A percentile compares a stretch with the other conserved stretches of the same genome.
Conservation (phyloP, 768 basidiomycete species). For the Auriscalpium orientale region DNA sequence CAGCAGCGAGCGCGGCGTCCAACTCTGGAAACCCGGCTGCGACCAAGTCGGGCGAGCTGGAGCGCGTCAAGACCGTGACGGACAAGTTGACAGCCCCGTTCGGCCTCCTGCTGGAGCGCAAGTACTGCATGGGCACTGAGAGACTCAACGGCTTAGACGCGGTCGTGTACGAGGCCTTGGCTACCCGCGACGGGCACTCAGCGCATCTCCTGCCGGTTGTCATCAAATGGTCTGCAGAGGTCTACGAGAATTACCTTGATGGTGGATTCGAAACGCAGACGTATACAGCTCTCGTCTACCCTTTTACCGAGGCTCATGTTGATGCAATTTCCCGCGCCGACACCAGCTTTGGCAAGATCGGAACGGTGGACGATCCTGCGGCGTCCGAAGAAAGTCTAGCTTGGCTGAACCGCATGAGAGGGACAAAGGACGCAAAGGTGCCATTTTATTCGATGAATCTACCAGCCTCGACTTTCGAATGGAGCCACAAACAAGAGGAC, state of each 20-base stretch:
- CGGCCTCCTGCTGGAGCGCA: conserved; percentile 22
- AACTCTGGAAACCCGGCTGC: neutral
- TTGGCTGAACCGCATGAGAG: neutral
- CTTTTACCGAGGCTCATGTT: conserved; percentile 18
- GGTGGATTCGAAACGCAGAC: neutral
- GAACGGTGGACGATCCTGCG: no score
- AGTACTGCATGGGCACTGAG: conserved; percentile 20
- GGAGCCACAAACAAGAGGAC: conserved; percentile 4
- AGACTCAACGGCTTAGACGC: conserved; percentile 21
- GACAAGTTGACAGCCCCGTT: conserved; percentile 12
- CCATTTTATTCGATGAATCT: conserved; percentile 11
- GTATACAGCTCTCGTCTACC: conserved; percentile 9
- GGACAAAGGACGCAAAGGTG: neutral
- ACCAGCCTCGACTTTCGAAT: neutral
- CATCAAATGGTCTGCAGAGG: neutral
- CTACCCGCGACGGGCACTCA: conserved; percentile 4
- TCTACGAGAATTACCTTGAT: neutral
- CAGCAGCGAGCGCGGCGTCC: conserved; percentile 9
- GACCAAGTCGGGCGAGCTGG: neutral
- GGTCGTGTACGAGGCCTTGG: conserved; percentile 10
- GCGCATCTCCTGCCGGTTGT: conserved; percentile 19
- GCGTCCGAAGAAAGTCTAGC: no score
- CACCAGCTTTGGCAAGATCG: no score
- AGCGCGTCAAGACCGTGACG: conserved; percentile 4
- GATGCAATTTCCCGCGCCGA: neutral